Evolutionary conservation across 768 basidiomycete genomes (phyloP).

Genomic region (Rhizopogon vinicolor): DNA sequence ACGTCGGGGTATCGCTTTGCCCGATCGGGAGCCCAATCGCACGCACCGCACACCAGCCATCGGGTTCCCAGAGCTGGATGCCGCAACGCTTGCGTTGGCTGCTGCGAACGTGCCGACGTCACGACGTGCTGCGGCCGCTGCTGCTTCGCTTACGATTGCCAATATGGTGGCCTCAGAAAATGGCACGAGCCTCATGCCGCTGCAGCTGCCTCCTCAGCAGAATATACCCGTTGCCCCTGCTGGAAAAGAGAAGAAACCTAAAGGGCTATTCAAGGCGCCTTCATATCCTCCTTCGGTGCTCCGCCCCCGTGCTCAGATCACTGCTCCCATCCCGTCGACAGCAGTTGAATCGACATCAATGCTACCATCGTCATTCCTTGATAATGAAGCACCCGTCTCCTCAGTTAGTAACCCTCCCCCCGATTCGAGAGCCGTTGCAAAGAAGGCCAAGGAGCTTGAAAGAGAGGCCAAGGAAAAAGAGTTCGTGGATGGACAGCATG

Average conservation of each 20-base stretch:
- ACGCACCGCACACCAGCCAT: conserved; percentile 89
- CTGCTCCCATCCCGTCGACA: conserved; percentile 61
- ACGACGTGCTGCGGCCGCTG: conserved; percentile 81
- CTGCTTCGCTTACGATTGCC: conserved; percentile 79
- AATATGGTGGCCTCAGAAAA: conserved; percentile 93
- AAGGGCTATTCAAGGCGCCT: conserved; percentile 73
- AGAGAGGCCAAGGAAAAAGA: conserved; percentile 81
- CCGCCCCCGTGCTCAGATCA: conserved; percentile 54
- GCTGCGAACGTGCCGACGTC: conserved; percentile 66
- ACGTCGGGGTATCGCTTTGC: conserved; percentile 73
- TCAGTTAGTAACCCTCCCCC: conserved; percentile 27
- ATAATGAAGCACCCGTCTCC: conserved; percentile 51
- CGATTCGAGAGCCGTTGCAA: conserved; percentile 50
- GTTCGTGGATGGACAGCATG: conserved; percentile 77
- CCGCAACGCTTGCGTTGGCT: conserved; percentile 63
- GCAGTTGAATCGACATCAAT: conserved; percentile 58
- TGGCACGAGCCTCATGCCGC: conserved; percentile 51
- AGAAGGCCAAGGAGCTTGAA: conserved; percentile 69
- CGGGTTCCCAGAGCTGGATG: conserved; percentile 76
- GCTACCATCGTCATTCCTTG: conserved; percentile 49
- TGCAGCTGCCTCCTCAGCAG: conserved; percentile 40
- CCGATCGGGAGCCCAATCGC: conserved; percentile 89
- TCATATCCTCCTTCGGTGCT: conserved; percentile 49
- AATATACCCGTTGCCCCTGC: conserved; percentile 26
- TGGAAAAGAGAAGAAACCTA: conserved; percentile 63